phyloP scores from a whole-genome alignment of 2,329 filamentous ascomycete genomes.

The Fusarium avenaceum region DNA sequence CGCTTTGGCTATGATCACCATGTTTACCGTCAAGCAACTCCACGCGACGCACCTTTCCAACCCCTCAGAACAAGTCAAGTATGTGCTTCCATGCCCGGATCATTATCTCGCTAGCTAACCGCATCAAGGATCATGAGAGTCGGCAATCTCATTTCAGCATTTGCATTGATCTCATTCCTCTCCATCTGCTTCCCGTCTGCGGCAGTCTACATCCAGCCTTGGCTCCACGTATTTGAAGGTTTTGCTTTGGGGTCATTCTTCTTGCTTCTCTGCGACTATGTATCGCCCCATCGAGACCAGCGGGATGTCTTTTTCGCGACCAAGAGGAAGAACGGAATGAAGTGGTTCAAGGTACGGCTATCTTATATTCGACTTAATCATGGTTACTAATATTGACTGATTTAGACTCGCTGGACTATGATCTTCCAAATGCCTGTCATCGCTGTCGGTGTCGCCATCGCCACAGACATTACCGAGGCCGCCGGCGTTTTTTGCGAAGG shows the following conservation, averaged over 20 bases:
- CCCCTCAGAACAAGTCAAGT: slow-evolving; percentile 45
- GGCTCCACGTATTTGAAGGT: slow-evolving; percentile 38
- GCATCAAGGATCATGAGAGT: slow-evolving; percentile 34
- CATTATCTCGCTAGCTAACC: not conserved
- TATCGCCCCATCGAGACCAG: slow-evolving; percentile 33
- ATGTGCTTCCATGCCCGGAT: not conserved
- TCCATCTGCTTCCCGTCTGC: slow-evolving; percentile 23
- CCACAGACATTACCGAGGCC: slow-evolving; percentile 35
- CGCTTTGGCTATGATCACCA: slow-evolving; percentile 30
- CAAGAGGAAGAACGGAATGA: slow-evolving; percentile 35
- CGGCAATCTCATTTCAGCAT: slow-evolving; percentile 33
- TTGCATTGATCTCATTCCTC: slow-evolving; percentile 38
- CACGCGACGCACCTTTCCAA: slow-evolving; percentile 42
- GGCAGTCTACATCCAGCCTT: slow-evolving; percentile 38
- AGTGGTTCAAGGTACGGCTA: slow-evolving; percentile 35
- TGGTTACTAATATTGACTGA: not conserved
- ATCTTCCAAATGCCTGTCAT: slow-evolving; percentile 45
- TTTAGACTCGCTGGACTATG: slow-evolving; percentile 41
- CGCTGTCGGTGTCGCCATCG: slow-evolving; percentile 17
- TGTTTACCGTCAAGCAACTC: slow-evolving; percentile 30
- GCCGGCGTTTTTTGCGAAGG: slow-evolving; percentile 39
- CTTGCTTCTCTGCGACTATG: slow-evolving; percentile 43
- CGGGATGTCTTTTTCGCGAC: slow-evolving; percentile 44
- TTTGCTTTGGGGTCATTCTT: slow-evolving; percentile 41
- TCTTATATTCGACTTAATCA: fast-evolving